Base-by-base conservation (phyloP, 1,284 basidiomycete species). In the Irpex rosettiformis region DNA sequence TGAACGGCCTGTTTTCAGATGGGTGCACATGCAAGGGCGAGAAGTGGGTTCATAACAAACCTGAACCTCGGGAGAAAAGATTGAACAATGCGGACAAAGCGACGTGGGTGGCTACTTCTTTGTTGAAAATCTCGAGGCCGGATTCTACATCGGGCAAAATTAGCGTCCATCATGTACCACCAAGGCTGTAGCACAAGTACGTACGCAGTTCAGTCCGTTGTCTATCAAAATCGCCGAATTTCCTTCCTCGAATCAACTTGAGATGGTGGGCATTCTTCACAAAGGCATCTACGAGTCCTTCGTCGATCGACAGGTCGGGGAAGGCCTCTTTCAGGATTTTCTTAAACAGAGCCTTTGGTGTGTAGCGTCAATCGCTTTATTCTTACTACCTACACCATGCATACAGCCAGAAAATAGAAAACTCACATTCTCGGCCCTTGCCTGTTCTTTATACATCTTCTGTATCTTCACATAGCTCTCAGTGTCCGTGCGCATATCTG, bases 401-500 rank as follows among this genome's bases (percentile, higher is more conserved):
- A 33, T 6, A 33, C 6, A 33, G 13, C 5, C 6, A 33, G 13
- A 33, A 13, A 33, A 33, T 6, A 13, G 6, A 33, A 33, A 33
- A 27, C 58, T 2, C 27, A 68, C 75, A 64, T 89, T 86, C 69
- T 96, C 94, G 52, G 85, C 79, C 33, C 85, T 79, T 1, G 92
- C 85, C 57, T 85, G 83, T 3, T 75, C 69, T 64, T 88, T 88
- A 75, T 95, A 96, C 59, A 94, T 68, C 28, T 77, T 83, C 69
- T 95, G 93, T 24, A 96, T 77, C 33, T 83, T 79, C 51, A 95
- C 86, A 70, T 98, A 99, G 58, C 83, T 84, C 40, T 77, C 72
- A 0, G 96, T 97, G 64, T 90, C 90, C 3, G 96, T 88, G 71
- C 97, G 96, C 93, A 99, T 98, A 74, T 99, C 96, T 0, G 96